Conservation (phyloP, 2,329 filamentous ascomycete genomes). For the Trichoderma sp. region DNA sequence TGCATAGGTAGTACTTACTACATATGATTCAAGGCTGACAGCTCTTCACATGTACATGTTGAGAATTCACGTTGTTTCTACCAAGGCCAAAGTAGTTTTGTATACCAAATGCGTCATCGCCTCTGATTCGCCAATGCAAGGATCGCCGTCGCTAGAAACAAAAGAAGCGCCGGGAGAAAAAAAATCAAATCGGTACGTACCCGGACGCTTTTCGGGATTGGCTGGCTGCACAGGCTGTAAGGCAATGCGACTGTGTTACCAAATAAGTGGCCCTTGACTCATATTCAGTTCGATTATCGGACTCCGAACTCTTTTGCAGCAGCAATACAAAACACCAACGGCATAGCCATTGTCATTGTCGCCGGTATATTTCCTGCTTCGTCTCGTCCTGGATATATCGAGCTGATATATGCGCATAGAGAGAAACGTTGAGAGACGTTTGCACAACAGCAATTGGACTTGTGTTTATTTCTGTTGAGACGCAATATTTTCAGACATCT, state of each 20-base stretch:
- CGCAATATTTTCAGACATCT: not conserved
- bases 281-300: not conserved
- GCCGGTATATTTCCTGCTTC: not conserved
- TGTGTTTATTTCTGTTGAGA: not conserved
- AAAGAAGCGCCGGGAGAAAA: not conserved
- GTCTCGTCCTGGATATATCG: not conserved
- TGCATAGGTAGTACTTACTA: fast-evolving
- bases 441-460: not conserved
- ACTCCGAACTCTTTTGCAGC: not conserved
- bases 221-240: not conserved
- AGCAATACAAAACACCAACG: not conserved
- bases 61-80: too few relatives aligned
- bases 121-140: slow-evolving; percentile 20
- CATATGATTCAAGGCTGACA: not conserved
- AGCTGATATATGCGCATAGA: not conserved
- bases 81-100: not conserved
- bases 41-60: not conserved
- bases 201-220: not conserved
- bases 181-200: slow-evolving; percentile 10
- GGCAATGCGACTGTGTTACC: not conserved
- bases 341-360: not conserved
- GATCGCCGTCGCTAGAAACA: not conserved
- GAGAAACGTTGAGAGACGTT: not conserved
- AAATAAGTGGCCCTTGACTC: slow-evolving; percentile 10
- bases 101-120: not conserved